Conservation (phyloP, 352 stramenopile species). For the Phytophthora uliginosa region DNA sequence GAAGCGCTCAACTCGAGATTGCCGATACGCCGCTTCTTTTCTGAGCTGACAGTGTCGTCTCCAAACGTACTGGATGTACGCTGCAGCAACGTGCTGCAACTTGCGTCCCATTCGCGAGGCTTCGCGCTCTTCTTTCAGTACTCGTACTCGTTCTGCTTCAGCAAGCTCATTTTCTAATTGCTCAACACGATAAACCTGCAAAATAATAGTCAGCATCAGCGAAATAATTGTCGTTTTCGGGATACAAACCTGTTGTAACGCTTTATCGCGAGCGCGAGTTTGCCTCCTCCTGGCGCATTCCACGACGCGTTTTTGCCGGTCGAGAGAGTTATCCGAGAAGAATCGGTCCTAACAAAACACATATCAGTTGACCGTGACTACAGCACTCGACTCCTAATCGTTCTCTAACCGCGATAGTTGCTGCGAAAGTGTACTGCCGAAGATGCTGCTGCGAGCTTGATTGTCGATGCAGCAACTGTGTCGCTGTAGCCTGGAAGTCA, state of each 20-base stretch:
- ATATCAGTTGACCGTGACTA: background rate
- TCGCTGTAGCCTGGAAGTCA: constrained; percentile 36
- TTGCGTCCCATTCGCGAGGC: constrained; percentile 65
- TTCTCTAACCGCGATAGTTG: constrained; percentile 47
- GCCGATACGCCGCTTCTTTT: constrained; percentile 21
- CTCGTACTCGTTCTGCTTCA: constrained; percentile 41
- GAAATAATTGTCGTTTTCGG: background rate
- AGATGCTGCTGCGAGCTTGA: constrained; percentile 45
- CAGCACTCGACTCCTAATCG: background rate
- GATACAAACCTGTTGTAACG: constrained; percentile 55
- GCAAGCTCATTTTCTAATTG: constrained; percentile 62
- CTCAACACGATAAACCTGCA: constrained; percentile 54
- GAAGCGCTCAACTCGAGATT: constrained; percentile 32
- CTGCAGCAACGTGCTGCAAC: constrained; percentile 67
- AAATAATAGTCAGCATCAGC: background rate
- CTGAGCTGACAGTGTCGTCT: constrained; percentile 32
- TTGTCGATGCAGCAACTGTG: constrained; percentile 49
- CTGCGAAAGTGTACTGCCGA: constrained; percentile 43
- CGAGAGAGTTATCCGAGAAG: constrained; percentile 78
- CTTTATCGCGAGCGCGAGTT: constrained; percentile 56
- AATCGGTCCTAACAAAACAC: constrained; percentile 65
- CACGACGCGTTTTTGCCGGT: constrained; percentile 58
- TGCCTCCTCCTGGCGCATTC: constrained; percentile 71
- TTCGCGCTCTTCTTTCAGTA: constrained; percentile 61
- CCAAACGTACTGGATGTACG: constrained; percentile 80